A percentile compares a stretch with the other conserved stretches of the same genome.
Evolutionary conservation across 768 basidiomycete species (phyloP).

Genomic region (Cyclocybe aegerita): DNA sequence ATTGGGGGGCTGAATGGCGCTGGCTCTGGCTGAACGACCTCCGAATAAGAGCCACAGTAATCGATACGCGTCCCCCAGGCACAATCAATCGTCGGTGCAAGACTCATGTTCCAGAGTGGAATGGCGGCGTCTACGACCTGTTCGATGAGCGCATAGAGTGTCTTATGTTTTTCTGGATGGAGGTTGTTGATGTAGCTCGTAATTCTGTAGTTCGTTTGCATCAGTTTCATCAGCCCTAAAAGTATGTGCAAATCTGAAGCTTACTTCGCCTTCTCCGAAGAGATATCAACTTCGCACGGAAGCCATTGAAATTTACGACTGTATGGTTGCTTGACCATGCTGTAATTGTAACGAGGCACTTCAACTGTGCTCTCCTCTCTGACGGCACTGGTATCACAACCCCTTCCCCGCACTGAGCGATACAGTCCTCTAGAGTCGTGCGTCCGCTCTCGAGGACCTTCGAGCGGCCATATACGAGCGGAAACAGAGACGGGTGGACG

Average conservation of each 20-base stretch:
- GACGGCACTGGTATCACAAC: slow-evolving; percentile 12
- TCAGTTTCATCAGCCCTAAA: background rate
- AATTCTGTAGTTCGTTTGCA: slow-evolving; percentile 17
- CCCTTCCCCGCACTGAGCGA: slow-evolving; percentile 22
- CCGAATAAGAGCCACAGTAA: slow-evolving; percentile 13
- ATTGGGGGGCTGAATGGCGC: slow-evolving; percentile 6
- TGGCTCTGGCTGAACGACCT: slow-evolving; percentile 23
- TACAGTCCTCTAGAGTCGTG: slow-evolving; percentile 19
- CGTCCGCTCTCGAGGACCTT: slow-evolving; percentile 17
- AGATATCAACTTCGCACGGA: slow-evolving; percentile 29
- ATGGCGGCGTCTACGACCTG: slow-evolving; percentile 25
- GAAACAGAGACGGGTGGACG: slow-evolving; percentile 45
- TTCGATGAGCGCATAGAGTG: slow-evolving; percentile 26
- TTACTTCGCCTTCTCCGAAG: slow-evolving; percentile 19
- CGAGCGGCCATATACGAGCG: slow-evolving; percentile 34
- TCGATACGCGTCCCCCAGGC: slow-evolving; percentile 10
- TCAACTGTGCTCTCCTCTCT: background rate
- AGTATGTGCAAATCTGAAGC: background rate
- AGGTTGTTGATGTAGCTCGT: slow-evolving; percentile 44
- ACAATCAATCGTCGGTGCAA: slow-evolving; percentile 9
- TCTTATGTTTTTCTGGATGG: slow-evolving; percentile 25
- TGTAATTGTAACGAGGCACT: background rate
- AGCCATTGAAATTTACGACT: slow-evolving; percentile 28
- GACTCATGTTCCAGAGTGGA: slow-evolving; percentile 30
- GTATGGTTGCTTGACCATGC: slow-evolving; percentile 11